These are phyloP conservation scores for Leccinum ponderosum DNA, from an alignment of 1,284 basidiomycete species.

Conservation along the genomic window DNA sequence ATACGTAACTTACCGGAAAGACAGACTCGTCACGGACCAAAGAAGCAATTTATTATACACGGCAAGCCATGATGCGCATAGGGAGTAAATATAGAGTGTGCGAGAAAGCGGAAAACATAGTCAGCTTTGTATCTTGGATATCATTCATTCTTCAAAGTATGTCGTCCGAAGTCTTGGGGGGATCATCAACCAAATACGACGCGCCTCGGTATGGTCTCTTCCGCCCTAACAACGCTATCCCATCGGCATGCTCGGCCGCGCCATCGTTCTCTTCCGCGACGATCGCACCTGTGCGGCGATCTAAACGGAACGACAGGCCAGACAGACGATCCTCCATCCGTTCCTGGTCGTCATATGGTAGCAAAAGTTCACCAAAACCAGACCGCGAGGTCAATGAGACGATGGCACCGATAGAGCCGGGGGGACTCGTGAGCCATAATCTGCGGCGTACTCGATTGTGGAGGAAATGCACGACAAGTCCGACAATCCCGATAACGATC, in stretches of 20 bases:
- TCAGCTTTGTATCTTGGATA: not conserved
- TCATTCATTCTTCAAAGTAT: not conserved
- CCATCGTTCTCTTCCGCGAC: conserved; percentile 42
- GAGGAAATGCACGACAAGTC: conserved; percentile 46
- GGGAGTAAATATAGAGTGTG: not conserved
- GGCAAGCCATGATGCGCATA: not conserved
- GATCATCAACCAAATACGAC: conserved; percentile 9
- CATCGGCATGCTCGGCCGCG: conserved; percentile 10
- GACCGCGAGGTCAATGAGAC: conserved; percentile 58
- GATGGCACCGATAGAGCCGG: conserved; percentile 59
- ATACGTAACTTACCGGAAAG: too few species aligned
- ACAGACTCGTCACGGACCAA: too few species aligned
- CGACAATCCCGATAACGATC: conserved; percentile 46
- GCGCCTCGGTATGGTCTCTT: conserved; percentile 7
- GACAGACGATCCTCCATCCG: conserved; percentile 48
- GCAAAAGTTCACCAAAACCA: conserved; percentile 60
- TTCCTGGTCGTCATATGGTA: conserved; percentile 54
- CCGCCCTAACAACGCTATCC: conserved; percentile 16
- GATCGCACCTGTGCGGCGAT: conserved; percentile 60
- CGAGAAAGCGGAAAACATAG: not conserved
- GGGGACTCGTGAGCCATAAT: conserved; percentile 54
- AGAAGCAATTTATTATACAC: not conserved
- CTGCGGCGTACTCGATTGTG: conserved; percentile 47
- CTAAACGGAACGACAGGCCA: conserved; percentile 57
- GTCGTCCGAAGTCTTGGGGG: conserved; percentile 4